These are phyloP conservation scores for Umbilicus rupestris DNA, from an alignment of 164 flowering plant species.

Conservation along the genomic window DNA sequence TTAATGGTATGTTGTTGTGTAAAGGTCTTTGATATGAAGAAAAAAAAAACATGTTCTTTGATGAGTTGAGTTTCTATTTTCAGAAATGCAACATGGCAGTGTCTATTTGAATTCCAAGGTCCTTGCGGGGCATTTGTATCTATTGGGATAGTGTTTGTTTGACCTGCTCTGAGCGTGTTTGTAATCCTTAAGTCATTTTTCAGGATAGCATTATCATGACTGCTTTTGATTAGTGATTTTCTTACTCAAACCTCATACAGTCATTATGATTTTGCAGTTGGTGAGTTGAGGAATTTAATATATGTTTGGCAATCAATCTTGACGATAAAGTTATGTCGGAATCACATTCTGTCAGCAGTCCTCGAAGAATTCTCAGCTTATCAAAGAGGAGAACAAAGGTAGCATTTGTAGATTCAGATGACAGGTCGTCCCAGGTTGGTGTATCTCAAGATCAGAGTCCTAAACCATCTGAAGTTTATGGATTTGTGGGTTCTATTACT, in stretches of 20 bases:
- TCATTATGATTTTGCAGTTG: background rate
- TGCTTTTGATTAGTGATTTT: background rate
- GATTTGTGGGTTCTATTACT: constrained; percentile 82
- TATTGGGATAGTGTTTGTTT: too few relatives aligned
- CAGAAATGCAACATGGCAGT: too few relatives aligned
- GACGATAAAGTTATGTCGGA: constrained; percentile 35
- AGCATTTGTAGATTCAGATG: constrained; percentile 37
- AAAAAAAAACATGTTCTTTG: too few relatives aligned
- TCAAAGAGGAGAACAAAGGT: constrained; percentile 46
- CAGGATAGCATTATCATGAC: background rate
- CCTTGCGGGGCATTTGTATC: too few relatives aligned
- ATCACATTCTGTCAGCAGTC: constrained; percentile 56
- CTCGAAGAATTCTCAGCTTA: constrained; percentile 56
- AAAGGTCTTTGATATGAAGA: too few relatives aligned
- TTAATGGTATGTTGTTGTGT: too few relatives aligned
- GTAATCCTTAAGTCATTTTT: too few relatives aligned
- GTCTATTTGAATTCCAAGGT: too few relatives aligned
- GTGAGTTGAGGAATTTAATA: background rate
- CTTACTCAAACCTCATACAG: background rate
- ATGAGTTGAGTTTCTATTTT: too few relatives aligned
- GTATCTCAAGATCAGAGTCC: constrained; percentile 63
- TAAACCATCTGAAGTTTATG: constrained; percentile 81
- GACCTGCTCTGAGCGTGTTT: too few relatives aligned
- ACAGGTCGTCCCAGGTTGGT: constrained; percentile 37
- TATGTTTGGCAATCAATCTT: background rate